These are phyloP conservation scores for Medicago arabica DNA, from an alignment of 306 rosid genomes.

Conservation along the genomic window DNA sequence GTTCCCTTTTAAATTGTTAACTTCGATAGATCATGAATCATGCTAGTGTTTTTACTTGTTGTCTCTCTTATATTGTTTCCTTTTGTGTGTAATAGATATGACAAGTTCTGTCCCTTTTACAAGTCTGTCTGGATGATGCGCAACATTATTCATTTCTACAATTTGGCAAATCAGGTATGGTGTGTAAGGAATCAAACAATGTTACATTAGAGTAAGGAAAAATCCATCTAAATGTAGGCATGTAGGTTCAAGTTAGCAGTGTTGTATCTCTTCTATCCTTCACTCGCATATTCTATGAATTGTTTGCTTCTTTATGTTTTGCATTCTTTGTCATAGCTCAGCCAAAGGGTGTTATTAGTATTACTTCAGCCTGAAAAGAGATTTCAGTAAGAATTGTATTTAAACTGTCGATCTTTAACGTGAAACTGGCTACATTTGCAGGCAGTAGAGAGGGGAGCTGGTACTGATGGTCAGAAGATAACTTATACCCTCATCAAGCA, in stretches of 20 bases:
- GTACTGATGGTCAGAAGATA: constrained; percentile 95
- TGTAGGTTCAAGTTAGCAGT: constrained; percentile 12
- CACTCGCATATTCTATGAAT: background rate
- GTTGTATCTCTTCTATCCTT: constrained; percentile 5
- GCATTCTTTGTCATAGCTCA: constrained; percentile 31
- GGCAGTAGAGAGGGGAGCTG: constrained; percentile 99
- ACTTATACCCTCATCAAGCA: constrained; percentile 85
- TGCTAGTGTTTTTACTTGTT: constrained; percentile 23
- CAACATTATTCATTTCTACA: constrained; percentile 95
- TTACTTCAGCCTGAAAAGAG: constrained; percentile 7
- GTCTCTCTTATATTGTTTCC: constrained; percentile 26
- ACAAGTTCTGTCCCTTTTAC: constrained; percentile 99
- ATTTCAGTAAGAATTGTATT: constrained; percentile 25
- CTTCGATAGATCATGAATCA: constrained; percentile 12
- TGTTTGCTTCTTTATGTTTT: background rate
- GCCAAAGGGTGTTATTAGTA: background rate
- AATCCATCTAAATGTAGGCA: constrained; percentile 11
- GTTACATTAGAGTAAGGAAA: constrained; percentile 2
- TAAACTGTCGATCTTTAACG: constrained; percentile 20
- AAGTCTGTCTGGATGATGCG: constrained; percentile 99
- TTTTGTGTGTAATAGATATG: constrained; percentile 65
- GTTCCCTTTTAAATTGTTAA: constrained; percentile 41
- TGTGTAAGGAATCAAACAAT: constrained; percentile 28
- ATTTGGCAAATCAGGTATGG: constrained; percentile 95
- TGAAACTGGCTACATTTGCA: constrained; percentile 47